phyloP scores from a whole-genome alignment of 2,329 filamentous ascomycete genomes.

The Metarhizium guizhouense region DNA sequence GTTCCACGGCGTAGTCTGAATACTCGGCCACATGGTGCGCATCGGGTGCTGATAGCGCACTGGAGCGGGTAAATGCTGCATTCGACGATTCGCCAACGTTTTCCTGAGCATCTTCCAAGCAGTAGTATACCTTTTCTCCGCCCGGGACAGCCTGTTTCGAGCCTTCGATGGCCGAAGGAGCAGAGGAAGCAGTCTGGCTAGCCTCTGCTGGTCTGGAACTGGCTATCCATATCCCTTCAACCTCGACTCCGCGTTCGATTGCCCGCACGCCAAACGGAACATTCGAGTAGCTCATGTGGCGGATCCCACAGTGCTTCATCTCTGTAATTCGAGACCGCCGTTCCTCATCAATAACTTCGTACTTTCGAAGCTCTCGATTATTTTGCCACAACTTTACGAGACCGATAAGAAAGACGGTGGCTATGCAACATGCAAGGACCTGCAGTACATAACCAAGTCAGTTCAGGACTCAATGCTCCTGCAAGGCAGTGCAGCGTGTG shows the following conservation, averaged over 20 bases:
- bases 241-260: constrained; percentile 71
- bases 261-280: constrained; percentile 83
- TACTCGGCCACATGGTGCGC: neutral
- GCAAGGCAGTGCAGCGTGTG: too few relatives aligned
- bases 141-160: neutral
- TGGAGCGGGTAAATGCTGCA: neutral
- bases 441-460: constrained; percentile 22
- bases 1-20: neutral
- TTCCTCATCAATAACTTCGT: constrained; percentile 58
- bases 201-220: constrained; percentile 32
- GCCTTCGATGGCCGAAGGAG: constrained; percentile 12
- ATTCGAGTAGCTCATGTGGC: constrained; percentile 35
- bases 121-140: neutral
- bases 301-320: constrained; percentile 46
- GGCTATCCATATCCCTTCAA: constrained; percentile 78
- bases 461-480: neutral
- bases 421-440: constrained; percentile 66
- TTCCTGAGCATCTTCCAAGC: neutral
- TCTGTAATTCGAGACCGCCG: constrained; percentile 45
- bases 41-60: neutral
- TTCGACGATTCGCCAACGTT: neutral
- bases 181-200: constrained; percentile 15
- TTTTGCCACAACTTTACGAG: constrained; percentile 58
- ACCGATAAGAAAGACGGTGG: constrained; percentile 59
- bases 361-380: constrained; percentile 44